A percentile compares a stretch with the other conserved stretches of the same genome.
These are phyloP conservation scores for Candida vaughaniae DNA, from an alignment of 805 yeast genomes.

Conservation along the genomic window DNA sequence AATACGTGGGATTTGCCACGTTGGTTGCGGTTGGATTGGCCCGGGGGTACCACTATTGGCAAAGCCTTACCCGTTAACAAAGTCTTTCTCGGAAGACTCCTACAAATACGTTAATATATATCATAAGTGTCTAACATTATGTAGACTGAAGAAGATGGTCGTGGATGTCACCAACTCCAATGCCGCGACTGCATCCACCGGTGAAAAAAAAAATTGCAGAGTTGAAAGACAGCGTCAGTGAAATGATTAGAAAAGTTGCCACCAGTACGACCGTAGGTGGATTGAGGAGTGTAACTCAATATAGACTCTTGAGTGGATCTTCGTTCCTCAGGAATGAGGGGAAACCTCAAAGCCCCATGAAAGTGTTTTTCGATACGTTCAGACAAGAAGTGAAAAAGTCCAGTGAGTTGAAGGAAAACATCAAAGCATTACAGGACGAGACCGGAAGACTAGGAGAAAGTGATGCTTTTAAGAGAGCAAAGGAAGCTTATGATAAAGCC, in stretches of 20 bases:
- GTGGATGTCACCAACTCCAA: no score
- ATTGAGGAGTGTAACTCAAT: background rate
- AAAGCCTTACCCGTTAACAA: no score
- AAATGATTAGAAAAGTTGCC: constrained; percentile 5
- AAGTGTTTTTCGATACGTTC: constrained; percentile 92
- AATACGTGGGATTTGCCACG: constrained; percentile 1
- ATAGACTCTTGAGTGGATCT: constrained; percentile 4
- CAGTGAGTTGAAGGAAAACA: constrained; percentile 84
- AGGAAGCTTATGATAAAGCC: constrained; percentile 87
- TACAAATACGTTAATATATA: no score
- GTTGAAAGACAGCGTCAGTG: no score
- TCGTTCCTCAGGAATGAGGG: constrained; percentile 4
- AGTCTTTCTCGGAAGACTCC: no score
- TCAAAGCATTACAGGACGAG: constrained; percentile 93
- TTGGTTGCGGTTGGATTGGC: constrained; percentile 2
- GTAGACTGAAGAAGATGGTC: no score
- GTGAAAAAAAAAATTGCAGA: no score
- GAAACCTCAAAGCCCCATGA: constrained; percentile 70
- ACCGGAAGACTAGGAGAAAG: constrained; percentile 92
- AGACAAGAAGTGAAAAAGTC: constrained; percentile 88
- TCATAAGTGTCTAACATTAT: no score
- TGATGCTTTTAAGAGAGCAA: constrained; percentile 89
- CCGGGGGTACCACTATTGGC: background rate
- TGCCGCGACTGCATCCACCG: no score
- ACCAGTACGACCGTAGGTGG: constrained; percentile 1